Percentiles rank a stretch among this genome's conserved stretches.
These are phyloP conservation scores for Orbilia ellipsospora DNA, from an alignment of 2,329 filamentous ascomycete genomes.

Conservation along the genomic window DNA sequence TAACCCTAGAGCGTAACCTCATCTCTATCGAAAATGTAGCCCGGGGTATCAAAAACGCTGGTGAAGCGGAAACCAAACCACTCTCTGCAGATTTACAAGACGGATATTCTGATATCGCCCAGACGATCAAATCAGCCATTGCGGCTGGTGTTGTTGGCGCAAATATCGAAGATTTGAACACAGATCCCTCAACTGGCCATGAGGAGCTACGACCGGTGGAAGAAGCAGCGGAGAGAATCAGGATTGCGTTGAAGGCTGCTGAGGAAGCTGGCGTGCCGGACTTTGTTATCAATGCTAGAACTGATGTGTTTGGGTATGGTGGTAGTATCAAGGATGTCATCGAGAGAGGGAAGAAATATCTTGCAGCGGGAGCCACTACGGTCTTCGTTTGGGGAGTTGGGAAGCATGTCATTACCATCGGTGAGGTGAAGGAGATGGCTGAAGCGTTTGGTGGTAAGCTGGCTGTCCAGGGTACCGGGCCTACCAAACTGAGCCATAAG, in stretches of 20 bases:
- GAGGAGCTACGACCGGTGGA: slow-evolving; percentile 62
- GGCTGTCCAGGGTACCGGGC: slow-evolving; percentile 60
- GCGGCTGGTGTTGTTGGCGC: slow-evolving; percentile 68
- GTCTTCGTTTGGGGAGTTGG: slow-evolving; percentile 72
- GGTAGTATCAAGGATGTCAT: slow-evolving; percentile 62
- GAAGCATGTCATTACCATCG: slow-evolving; percentile 62
- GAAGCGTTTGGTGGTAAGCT: slow-evolving; percentile 66
- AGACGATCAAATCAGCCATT: slow-evolving; percentile 66
- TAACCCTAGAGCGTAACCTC: slow-evolving; percentile 68
- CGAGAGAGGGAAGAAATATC: slow-evolving; percentile 68
- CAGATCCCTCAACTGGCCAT: slow-evolving; percentile 61
- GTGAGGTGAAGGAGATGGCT: slow-evolving; percentile 66
- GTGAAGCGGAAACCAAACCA: slow-evolving; percentile 60
- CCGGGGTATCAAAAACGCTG: slow-evolving; percentile 59
- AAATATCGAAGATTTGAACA: slow-evolving; percentile 69
- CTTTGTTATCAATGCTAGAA: slow-evolving; percentile 71
- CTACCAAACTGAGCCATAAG: slow-evolving; percentile 63
- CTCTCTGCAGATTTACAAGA: slow-evolving; percentile 72
- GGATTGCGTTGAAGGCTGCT: slow-evolving; percentile 64
- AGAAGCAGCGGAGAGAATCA: slow-evolving; percentile 67
- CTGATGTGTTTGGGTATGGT: slow-evolving; percentile 66
- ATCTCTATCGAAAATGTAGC: slow-evolving; percentile 65
- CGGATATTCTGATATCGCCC: slow-evolving; percentile 67
- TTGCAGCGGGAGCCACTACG: slow-evolving; percentile 70
- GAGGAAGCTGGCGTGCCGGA: slow-evolving; percentile 66